Evolutionary conservation across 2,329 filamentous ascomycete species (phyloP).

Genomic region (Colletotrichum sp.): DNA sequence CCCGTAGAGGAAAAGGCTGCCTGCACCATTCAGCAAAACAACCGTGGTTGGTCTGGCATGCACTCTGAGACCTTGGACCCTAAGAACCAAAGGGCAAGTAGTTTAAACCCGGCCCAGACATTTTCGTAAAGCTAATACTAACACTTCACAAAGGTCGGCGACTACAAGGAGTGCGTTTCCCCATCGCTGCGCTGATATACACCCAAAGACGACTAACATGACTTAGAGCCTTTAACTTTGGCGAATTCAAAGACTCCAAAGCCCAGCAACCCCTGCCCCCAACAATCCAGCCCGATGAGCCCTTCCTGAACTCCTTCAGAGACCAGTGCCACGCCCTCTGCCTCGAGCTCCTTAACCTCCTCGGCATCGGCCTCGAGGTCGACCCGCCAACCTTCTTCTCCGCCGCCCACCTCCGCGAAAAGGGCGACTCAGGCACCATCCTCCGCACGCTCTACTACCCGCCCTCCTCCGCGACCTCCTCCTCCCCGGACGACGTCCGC

Average conservation of each 20-base stretch:
- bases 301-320: constrained; percentile 70
- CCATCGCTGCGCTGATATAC: neutral
- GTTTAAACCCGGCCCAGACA: neutral
- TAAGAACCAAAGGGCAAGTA: constrained; percentile 73
- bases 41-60: constrained; percentile 89
- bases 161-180: constrained; percentile 80
- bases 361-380: constrained; percentile 76
- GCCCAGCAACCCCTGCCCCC: constrained; percentile 79
- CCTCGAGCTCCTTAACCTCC: constrained; percentile 73
- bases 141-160: constrained; percentile 64
- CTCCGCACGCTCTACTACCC: constrained; percentile 79
- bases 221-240: constrained; percentile 87
- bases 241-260: constrained; percentile 72
- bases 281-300: constrained; percentile 63
- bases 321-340: constrained; percentile 75
- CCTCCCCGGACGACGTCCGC: constrained; percentile 68
- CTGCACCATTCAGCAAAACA: constrained; percentile 80
- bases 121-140: neutral
- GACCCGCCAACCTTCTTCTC: constrained; percentile 60
- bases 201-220: neutral
- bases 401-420: constrained; percentile 49
- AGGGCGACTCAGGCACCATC: constrained; percentile 59
- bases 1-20: constrained; percentile 74
- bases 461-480: constrained; percentile 45
- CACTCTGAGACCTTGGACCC: constrained; percentile 89